These are phyloP conservation scores for Termitomyces sp. DNA, from an alignment of 768 basidiomycete species.

Conservation along the genomic window DNA sequence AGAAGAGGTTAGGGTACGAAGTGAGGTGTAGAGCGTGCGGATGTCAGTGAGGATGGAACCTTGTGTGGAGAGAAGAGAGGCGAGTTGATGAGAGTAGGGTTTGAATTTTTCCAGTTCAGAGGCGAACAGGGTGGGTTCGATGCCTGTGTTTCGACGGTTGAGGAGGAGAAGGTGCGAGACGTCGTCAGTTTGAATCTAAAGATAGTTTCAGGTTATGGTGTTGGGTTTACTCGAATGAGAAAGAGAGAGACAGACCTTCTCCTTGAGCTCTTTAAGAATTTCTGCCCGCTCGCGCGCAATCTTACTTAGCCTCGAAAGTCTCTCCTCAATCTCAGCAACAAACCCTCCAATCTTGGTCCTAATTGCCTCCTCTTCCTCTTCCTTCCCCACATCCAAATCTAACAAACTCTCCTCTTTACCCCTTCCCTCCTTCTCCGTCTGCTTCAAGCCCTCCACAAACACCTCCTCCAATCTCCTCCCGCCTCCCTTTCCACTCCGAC, in stretches of 20 bases:
- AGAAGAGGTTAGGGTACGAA: constrained; percentile 72
- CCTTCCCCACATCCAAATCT: constrained; percentile 68
- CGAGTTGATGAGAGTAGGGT: constrained; percentile 81
- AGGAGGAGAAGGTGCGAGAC: constrained; percentile 92
- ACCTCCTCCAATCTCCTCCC: constrained; percentile 51
- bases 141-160: constrained; percentile 77
- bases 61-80: constrained; percentile 75
- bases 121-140: constrained; percentile 86
- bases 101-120: constrained; percentile 94
- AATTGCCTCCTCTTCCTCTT: constrained; percentile 63
- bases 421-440: constrained; percentile 24
- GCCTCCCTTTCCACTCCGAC: too few species aligned
- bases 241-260: constrained; percentile 54
- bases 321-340: constrained; percentile 74
- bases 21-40: constrained; percentile 60
- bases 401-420: constrained; percentile 32
- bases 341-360: constrained; percentile 57
- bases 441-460: constrained; percentile 29
- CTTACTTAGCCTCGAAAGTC: constrained; percentile 71
- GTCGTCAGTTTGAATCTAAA: constrained; percentile 89
- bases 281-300: constrained; percentile 82
- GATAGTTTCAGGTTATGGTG: neutral
- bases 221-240: neutral
- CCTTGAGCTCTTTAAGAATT: constrained; percentile 90
- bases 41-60: constrained; percentile 71